Evolutionary conservation across 1,284 basidiomycete species (phyloP), one percentile per base, ranked within the genome.

Genomic region (Calocybe gambosa): DNA sequence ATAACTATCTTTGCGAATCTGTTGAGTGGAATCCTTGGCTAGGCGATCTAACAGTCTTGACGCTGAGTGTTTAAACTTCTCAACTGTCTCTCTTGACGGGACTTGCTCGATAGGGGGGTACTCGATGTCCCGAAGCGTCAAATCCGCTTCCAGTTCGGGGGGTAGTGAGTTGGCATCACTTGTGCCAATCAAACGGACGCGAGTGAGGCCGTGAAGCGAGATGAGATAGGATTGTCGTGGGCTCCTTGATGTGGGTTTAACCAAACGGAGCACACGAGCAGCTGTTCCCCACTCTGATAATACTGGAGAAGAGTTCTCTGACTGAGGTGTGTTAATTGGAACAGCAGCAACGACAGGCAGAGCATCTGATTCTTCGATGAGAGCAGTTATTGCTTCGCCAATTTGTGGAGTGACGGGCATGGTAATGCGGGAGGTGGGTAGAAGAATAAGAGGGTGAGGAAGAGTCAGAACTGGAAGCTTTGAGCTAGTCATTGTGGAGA

Each of bases 41-140:
- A 89, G 73, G 15, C 82, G 69, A 55, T 86, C 83, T 15, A 89
- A 69, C 0, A 89, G 63, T 15, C 76, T 68, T 21, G 81, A 59
- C 0, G 86, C 83, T 10, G 80, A 74, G 15, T 74, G 68, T 57
- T 82, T 83, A 69, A 89, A 89, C 15, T 74, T 73, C 20, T 77
- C 74, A 5, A 84, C 72, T 0, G 66, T 60, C 47, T 85, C 80
- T 5, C 62, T 62, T 0, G 76, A 65, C 0, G 83, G 80, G 0
- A 64, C 59, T 5, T 63, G 61, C 29, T 71, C 73, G 1, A 71
- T 71, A 0, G 67, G 60, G 0, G 71, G 72, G 48, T 81, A 79
- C 36, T 78, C 68, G 31, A 85, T 71, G 5, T 68, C 63, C 45
- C 74, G 71, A 19, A 69, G 61, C 1, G 62, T 56, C 20, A 70